These are phyloP conservation scores for Saitozyma podzolica DNA, from an alignment of 768 basidiomycete species.

Conservation along the genomic window DNA sequence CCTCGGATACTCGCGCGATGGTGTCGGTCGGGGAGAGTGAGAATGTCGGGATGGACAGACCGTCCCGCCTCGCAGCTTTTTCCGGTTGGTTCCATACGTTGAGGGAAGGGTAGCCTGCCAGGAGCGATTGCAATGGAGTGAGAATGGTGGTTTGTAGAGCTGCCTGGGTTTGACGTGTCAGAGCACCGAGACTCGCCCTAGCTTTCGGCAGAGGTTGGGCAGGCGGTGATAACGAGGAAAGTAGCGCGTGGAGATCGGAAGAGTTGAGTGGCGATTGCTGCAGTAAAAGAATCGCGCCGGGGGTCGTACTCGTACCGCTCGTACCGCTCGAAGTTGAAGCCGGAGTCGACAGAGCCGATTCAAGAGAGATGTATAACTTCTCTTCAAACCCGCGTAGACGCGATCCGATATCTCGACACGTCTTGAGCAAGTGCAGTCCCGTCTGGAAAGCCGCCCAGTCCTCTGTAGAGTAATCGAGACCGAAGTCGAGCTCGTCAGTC, in stretches of 20 bases:
- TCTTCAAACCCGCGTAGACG: conserved; percentile 69
- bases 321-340: conserved; percentile 56
- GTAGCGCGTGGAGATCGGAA: conserved; percentile 63
- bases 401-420: conserved; percentile 70
- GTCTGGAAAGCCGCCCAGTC: conserved; percentile 88
- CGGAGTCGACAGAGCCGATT: conserved; percentile 58
- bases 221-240: conserved; percentile 13
- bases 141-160: conserved; percentile 80
- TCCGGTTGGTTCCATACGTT: conserved; percentile 67
- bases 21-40: conserved; percentile 86
- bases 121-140: conserved; percentile 72
- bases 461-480: conserved; percentile 74
- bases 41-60: conserved; percentile 79
- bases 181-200: conserved; percentile 11
- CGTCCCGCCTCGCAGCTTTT: conserved; percentile 57
- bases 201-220: conserved; percentile 6
- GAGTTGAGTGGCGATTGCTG: conserved; percentile 84
- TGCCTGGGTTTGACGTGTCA: conserved; percentile 72
- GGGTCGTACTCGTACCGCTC: conserved; percentile 47
- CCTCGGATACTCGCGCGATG: conserved; percentile 86
- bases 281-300: conserved; percentile 67
- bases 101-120: conserved; percentile 68
- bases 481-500: conserved; percentile 59
- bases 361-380: conserved; percentile 62
- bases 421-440: conserved; percentile 77